phyloP scores from a whole-genome alignment of 1,139 yeast genomes.

The Candida mesenterica region DNA sequence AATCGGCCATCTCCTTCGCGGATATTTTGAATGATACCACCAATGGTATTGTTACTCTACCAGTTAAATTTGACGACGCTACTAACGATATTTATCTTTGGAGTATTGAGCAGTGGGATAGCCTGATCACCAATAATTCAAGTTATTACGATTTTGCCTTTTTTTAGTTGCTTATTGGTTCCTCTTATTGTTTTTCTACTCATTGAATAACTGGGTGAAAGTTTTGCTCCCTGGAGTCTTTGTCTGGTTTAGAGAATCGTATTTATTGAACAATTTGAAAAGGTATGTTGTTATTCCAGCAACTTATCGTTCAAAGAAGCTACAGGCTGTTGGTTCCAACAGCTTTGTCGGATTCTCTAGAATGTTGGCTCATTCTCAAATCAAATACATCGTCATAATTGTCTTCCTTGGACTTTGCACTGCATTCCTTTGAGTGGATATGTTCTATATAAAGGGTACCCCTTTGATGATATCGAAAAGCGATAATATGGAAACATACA shows the following conservation, averaged over 20 bases:
- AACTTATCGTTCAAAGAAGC: conserved; percentile 20
- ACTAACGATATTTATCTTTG: neutral
- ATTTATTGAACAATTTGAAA: conserved; percentile 2
- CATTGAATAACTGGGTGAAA: conserved; percentile 40
- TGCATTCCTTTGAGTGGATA: conserved; percentile 16
- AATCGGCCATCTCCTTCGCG: neutral
- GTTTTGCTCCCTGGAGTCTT: conserved; percentile 23
- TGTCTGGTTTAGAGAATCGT: conserved; percentile 4
- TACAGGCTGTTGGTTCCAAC: conserved; percentile 15
- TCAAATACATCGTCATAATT: conserved; percentile 19
- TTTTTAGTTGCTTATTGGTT: conserved; percentile 52
- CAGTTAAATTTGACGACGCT: conserved; percentile 1
- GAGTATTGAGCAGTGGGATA: conserved; percentile 14
- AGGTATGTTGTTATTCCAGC: conserved; percentile 33
- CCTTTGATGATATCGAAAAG: conserved; percentile 20
- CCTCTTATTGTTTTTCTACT: conserved; percentile 39
- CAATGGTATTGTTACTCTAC: conserved; percentile 6
- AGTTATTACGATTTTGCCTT: conserved; percentile 49
- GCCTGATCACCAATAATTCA: conserved; percentile 36
- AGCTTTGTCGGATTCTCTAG: conserved; percentile 4
- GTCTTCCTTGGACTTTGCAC: conserved; percentile 11
- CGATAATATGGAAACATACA: conserved; percentile 26
- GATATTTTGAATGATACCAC: conserved; percentile 3
- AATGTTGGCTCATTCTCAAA: conserved; percentile 15
- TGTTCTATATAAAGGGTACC: conserved; percentile 21